These are phyloP conservation scores for Lasiodiplodia gonubiensis DNA, from an alignment of 2,329 filamentous ascomycete genomes.

Conservation along the genomic window DNA sequence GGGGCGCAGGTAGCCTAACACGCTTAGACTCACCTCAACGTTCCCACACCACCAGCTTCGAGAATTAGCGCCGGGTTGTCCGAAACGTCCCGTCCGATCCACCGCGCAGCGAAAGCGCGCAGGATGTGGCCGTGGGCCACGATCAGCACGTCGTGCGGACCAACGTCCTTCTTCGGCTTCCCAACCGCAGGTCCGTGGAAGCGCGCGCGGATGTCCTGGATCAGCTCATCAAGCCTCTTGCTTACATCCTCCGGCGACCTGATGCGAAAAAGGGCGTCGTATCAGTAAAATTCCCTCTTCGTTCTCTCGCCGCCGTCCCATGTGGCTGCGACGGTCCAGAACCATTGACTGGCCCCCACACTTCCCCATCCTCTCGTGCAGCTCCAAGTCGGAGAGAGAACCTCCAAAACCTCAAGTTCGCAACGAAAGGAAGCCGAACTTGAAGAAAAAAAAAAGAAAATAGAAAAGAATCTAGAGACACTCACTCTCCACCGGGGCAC, in stretches of 20 bases:
- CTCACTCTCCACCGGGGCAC: conserved; percentile 78
- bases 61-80: conserved; percentile 80
- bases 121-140: conserved; percentile 92
- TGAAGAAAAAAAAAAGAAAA: not conserved
- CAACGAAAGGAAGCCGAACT: not conserved
- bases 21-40: conserved; percentile 47
- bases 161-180: conserved; percentile 46
- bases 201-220: conserved; percentile 70
- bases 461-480: not conserved
- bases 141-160: conserved; percentile 71
- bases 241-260: conserved; percentile 70
- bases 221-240: conserved; percentile 73
- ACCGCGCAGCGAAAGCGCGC: conserved; percentile 84
- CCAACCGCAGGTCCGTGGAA: conserved; percentile 53
- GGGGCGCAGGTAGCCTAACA: not conserved
- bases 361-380: not conserved
- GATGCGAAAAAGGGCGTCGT: not conserved
- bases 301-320: too few relatives aligned
- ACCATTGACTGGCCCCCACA: not conserved
- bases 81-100: conserved; percentile 74
- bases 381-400: not conserved
- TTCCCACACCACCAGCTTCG: conserved; percentile 66
- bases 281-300: conserved; percentile 54
- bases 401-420: not conserved
- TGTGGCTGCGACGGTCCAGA: conserved; percentile 41